Conservation (phyloP, 108 stramenopile species). For the Pseudonitzschia delicatissima region DNA sequence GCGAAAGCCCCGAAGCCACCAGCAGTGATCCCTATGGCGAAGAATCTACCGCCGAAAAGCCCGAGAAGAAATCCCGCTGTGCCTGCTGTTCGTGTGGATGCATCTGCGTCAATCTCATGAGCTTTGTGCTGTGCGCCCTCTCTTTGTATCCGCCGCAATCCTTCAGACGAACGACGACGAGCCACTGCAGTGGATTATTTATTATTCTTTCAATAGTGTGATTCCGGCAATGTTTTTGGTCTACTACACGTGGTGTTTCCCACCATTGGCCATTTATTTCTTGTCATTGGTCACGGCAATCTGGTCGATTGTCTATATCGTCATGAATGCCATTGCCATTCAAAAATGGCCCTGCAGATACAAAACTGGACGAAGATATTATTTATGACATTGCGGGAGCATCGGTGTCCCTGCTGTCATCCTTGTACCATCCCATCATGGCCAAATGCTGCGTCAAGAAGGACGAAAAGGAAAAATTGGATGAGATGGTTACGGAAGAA, state of each 20-base stretch:
- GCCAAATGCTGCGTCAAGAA: slow-evolving; percentile 15
- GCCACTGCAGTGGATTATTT: neutral
- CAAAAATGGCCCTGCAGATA: too few species aligned
- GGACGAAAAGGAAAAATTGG: too few species aligned
- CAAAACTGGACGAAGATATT: slow-evolving; percentile 16
- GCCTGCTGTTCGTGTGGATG: neutral
- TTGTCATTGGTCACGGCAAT: slow-evolving; percentile 18
- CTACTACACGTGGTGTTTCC: slow-evolving; percentile 27
- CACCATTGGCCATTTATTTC: slow-evolving; percentile 18
- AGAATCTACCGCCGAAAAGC: neutral
- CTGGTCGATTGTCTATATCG: slow-evolving; percentile 27
- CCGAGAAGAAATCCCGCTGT: neutral
- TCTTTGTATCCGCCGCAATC: neutral
- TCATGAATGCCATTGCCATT: too few species aligned
- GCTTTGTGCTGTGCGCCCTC: neutral
- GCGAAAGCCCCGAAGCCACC: neutral
- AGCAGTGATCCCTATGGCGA: neutral
- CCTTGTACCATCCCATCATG: slow-evolving; percentile 25
- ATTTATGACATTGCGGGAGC: slow-evolving; percentile 25
- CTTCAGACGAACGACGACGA: neutral
- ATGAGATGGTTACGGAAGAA: too few species aligned
- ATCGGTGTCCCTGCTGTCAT: slow-evolving; percentile 12
- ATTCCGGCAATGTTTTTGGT: slow-evolving; percentile 26
- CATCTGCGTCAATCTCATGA: neutral
- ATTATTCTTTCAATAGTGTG: slow-evolving; percentile 6